These are phyloP conservation scores for Macrotyloma uniflorum DNA, from an alignment of 306 rosid genomes.

Conservation along the genomic window DNA sequence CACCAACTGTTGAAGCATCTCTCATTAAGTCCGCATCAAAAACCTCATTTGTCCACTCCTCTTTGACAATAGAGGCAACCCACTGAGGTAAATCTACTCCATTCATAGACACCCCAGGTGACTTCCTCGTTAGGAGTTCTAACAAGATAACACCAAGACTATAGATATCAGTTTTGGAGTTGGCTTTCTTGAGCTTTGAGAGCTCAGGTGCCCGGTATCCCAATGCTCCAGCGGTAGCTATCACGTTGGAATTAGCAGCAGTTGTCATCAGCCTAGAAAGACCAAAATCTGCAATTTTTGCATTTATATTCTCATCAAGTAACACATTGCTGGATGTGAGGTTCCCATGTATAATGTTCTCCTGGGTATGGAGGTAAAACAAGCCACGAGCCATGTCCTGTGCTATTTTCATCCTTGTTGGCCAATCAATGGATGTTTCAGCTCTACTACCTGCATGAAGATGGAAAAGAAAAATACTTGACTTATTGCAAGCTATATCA, in stretches of 20 bases:
- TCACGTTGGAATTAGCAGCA: constrained; percentile 71
- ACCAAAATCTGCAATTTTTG: constrained; percentile 67
- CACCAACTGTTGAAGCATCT: constrained; percentile 58
- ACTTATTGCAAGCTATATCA: neutral
- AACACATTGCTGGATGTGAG: constrained; percentile 75
- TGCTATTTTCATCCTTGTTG: constrained; percentile 77
- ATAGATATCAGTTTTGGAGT: constrained; percentile 66
- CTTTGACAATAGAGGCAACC: constrained; percentile 85
- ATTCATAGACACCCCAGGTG: constrained; percentile 71
- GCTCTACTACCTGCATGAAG: constrained; percentile 60
- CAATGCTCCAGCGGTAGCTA: constrained; percentile 74
- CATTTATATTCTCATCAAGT: constrained; percentile 60
- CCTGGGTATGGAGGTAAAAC: constrained; percentile 63
- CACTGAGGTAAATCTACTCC: constrained; percentile 77
- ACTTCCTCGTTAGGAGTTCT: constrained; percentile 77
- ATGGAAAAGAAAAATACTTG: neutral
- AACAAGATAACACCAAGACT: constrained; percentile 80
- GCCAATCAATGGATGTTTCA: constrained; percentile 68
- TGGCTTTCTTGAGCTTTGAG: constrained; percentile 72
- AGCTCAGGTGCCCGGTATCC: constrained; percentile 84
- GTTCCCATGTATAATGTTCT: constrained; percentile 76
- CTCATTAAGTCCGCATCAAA: constrained; percentile 78
- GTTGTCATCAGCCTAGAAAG: constrained; percentile 70
- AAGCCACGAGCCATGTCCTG: constrained; percentile 64
- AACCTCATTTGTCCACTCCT: constrained; percentile 84